phyloP scores from a whole-genome alignment of 257 asterid species.

The Nicotiana tomentosiformis region DNA sequence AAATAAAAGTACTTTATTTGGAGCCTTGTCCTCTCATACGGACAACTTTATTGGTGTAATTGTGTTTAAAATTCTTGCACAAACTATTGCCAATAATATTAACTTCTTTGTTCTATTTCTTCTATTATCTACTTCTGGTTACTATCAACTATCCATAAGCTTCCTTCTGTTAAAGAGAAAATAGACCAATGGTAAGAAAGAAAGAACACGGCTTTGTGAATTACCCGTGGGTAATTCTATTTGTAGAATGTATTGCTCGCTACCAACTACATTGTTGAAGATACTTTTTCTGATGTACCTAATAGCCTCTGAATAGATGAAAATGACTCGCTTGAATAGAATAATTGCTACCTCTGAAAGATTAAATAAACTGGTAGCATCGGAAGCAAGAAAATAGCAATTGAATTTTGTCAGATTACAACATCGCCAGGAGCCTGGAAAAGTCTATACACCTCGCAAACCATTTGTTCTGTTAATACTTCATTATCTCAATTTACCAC shows the following conservation, averaged over 20 bases:
- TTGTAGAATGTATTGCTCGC: background rate
- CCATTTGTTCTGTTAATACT: background rate
- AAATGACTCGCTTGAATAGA: background rate
- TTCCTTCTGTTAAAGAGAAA: background rate
- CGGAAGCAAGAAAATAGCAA: background rate
- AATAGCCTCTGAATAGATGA: background rate
- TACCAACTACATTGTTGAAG: background rate
- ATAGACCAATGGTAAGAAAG: background rate
- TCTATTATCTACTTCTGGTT: no score
- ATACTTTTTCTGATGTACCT: background rate
- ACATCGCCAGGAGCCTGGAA: background rate
- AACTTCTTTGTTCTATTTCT: no score
- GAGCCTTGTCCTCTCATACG: no score
- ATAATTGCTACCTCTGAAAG: background rate
- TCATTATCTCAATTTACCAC: background rate
- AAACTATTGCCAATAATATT: no score
- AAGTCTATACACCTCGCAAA: background rate
- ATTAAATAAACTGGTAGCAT: background rate
- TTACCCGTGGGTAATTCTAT: background rate
- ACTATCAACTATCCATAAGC: background rate
- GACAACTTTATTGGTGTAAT: no score
- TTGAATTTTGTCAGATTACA: background rate
- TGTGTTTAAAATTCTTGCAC: no score
- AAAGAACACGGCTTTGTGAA: background rate
- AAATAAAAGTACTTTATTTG: no score